Evolutionary conservation across 1,284 basidiomycete genomes (phyloP).

Genomic region (Trichosporon sp.): DNA sequence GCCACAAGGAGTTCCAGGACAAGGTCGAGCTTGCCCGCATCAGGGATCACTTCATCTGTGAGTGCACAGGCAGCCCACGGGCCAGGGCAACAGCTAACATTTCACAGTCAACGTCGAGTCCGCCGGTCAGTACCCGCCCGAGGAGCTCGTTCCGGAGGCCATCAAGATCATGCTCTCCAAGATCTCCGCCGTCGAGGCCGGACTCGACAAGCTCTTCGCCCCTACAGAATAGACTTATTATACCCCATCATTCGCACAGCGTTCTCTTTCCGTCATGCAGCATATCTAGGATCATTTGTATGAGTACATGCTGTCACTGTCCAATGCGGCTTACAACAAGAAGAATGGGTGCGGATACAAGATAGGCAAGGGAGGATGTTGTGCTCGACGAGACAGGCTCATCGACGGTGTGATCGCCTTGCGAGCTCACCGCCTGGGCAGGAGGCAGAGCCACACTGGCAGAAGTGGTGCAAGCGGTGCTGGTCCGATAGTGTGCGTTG

Average conservation of each 20-base stretch:
- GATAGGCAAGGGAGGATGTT: neutral
- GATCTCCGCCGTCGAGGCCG: slow-evolving; percentile 52
- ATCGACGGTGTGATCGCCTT: neutral
- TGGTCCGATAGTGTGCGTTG: neutral
- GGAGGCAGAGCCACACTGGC: neutral
- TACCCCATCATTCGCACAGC: slow-evolving; percentile 3
- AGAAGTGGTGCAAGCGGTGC: neutral
- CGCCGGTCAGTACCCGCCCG: slow-evolving; percentile 77
- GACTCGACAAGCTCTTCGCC: slow-evolving; percentile 38
- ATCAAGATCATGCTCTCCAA: slow-evolving; percentile 78
- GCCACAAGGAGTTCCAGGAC: slow-evolving; percentile 85
- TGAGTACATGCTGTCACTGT: neutral
- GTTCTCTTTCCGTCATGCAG: neutral
- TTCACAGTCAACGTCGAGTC: slow-evolving; percentile 80
- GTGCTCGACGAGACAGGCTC: neutral
- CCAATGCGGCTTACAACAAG: no score
- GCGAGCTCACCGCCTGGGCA: neutral
- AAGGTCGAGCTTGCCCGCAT: slow-evolving; percentile 78
- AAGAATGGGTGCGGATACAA: neutral
- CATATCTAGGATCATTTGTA: neutral
- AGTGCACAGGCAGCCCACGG: slow-evolving; percentile 18
- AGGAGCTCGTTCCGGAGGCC: slow-evolving; percentile 77
- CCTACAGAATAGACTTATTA: neutral
- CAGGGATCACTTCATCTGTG: slow-evolving; percentile 91
- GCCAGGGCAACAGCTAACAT: neutral